Evolutionary conservation across 345 rosid genomes (phyloP).

Genomic region (Populus nigra): DNA sequence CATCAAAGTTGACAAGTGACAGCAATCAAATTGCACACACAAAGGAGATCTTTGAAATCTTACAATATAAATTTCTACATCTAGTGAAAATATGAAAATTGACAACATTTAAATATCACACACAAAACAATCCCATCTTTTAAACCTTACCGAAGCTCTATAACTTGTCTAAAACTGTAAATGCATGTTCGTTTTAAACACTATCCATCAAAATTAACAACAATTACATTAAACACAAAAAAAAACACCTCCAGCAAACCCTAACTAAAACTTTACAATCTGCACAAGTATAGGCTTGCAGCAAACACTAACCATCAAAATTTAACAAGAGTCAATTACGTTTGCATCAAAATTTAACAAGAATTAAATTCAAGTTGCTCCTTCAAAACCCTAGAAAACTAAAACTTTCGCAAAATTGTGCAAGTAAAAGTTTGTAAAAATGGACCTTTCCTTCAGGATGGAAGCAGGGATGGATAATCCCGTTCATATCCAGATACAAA

Average conservation of each 20-base stretch:
- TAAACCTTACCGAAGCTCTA: not conserved
- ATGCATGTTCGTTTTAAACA: not conserved
- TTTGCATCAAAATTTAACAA: not conserved
- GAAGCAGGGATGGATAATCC: constrained; percentile 93
- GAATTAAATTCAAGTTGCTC: not conserved
- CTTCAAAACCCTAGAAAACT: not conserved
- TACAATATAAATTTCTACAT: not conserved
- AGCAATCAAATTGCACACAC: not conserved
- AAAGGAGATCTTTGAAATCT: not conserved
- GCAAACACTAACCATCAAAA: not conserved
- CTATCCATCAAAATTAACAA: not conserved
- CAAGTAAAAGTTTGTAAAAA: not conserved
- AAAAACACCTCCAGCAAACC: not conserved
- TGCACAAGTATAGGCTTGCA: not conserved
- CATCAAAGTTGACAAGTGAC: not conserved
- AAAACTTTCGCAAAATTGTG: not conserved
- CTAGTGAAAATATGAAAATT: not conserved
- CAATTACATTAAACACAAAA: not conserved
- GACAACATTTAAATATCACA: not conserved
- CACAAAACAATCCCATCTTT: not conserved
- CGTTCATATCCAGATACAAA: constrained; percentile 91
- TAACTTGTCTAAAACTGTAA: not conserved
- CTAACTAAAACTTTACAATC: not conserved
- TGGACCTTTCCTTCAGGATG: constrained; percentile 94
- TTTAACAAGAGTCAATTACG: not conserved